Conservation (phyloP, 768 basidiomycete species). For the Tephrocybe sp. region DNA sequence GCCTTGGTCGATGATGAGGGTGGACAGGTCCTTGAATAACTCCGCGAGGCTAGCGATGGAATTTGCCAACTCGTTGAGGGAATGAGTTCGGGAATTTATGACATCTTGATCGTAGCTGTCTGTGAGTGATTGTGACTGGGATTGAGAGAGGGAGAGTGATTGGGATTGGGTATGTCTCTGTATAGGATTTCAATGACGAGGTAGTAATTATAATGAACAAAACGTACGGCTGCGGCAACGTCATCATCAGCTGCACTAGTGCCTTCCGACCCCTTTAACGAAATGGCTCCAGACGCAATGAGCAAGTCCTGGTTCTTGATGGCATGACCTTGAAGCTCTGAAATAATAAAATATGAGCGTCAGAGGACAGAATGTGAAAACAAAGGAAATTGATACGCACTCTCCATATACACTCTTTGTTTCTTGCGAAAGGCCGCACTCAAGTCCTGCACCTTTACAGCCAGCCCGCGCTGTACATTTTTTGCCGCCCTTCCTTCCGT, state of each 20-base stretch:
- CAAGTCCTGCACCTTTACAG: constrained; percentile 93
- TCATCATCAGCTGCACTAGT: constrained; percentile 90
- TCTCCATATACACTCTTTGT: constrained; percentile 97
- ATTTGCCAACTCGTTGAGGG: constrained; percentile 87
- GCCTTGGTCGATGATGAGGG: constrained; percentile 96
- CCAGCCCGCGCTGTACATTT: constrained; percentile 94
- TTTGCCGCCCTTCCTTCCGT: constrained; percentile 71
- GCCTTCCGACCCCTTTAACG: constrained; percentile 79
- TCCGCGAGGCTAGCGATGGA: constrained; percentile 91
- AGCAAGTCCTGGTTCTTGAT: constrained; percentile 96
- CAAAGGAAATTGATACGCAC: constrained; percentile 49
- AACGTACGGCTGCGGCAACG: constrained; percentile 77
- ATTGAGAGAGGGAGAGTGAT: constrained; percentile 34
- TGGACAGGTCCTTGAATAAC: constrained; percentile 92
- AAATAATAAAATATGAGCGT: background rate
- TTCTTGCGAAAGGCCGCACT: constrained; percentile 94
- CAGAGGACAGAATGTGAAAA: background rate
- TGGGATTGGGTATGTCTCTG: constrained; percentile 33
- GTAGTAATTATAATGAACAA: constrained; percentile 15
- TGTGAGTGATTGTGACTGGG: constrained; percentile 37
- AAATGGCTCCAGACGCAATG: constrained; percentile 81
- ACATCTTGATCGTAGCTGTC: constrained; percentile 41
- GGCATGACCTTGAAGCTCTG: constrained; percentile 92
- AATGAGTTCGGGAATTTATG: constrained; percentile 52
- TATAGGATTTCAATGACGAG: constrained; percentile 1